phyloP scores from a whole-genome alignment of 1,284 basidiomycete species.

The Ceratobasidium sp. region DNA sequence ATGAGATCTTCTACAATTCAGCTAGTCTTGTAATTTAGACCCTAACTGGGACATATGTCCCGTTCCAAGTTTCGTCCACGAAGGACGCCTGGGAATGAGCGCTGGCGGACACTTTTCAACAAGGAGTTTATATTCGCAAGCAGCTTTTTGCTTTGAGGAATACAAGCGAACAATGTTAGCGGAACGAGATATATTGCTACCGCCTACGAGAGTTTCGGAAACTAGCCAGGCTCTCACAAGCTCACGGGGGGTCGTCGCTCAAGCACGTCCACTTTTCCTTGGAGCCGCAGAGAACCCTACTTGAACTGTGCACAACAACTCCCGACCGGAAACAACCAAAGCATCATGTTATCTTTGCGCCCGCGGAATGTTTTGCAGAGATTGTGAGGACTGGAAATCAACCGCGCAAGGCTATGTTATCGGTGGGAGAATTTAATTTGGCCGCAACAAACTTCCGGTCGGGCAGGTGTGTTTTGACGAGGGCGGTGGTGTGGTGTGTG shows the following conservation, averaged over 20 bases:
- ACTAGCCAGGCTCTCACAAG: slow-evolving; percentile 48
- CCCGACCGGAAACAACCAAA: neutral
- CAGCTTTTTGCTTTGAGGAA: slow-evolving; percentile 66
- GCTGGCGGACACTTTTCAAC: slow-evolving; percentile 60
- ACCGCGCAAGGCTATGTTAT: too few species aligned
- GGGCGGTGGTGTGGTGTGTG: slow-evolving; percentile 59
- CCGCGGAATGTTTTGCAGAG: slow-evolving; percentile 60
- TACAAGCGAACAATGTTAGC: slow-evolving; percentile 56
- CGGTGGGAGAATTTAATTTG: too few species aligned
- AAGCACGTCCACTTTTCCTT: slow-evolving; percentile 52
- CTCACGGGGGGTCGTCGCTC: slow-evolving; percentile 46
- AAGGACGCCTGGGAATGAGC: slow-evolving; percentile 62
- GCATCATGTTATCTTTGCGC: slow-evolving; percentile 45
- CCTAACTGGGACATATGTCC: too few species aligned
- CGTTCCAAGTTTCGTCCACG: slow-evolving; percentile 50
- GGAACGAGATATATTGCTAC: slow-evolving; percentile 56
- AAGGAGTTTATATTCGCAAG: slow-evolving; percentile 61
- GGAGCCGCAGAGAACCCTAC: slow-evolving; percentile 57
- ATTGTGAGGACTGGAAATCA: too few species aligned
- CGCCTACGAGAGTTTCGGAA: slow-evolving; percentile 57
- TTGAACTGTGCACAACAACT: slow-evolving; percentile 46
- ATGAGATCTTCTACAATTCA: neutral
- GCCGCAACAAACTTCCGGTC: slow-evolving; percentile 58
- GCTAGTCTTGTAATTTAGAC: neutral
- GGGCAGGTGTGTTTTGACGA: slow-evolving; percentile 60